A percentile compares a stretch with the other conserved stretches of the same genome.
These are phyloP conservation scores for Torulaspora indica DNA, from an alignment of 805 yeast genomes.

Conservation along the genomic window DNA sequence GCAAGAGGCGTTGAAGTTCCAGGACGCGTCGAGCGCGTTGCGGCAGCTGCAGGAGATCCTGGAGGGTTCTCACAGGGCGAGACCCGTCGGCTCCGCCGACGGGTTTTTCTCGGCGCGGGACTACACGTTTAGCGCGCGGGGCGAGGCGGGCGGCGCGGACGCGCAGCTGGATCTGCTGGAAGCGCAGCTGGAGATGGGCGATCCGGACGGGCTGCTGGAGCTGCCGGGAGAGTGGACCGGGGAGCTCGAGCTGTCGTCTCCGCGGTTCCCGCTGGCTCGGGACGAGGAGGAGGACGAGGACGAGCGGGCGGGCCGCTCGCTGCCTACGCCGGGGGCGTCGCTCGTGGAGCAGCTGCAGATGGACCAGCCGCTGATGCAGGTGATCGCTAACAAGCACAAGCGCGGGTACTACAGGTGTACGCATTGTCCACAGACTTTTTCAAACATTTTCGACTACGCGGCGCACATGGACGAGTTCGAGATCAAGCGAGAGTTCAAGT, in stretches of 20 bases:
- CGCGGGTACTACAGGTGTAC: slow-evolving; percentile 45
- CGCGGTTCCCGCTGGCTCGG: not conserved
- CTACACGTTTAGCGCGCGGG: slow-evolving; percentile 1
- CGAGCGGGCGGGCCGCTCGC: slow-evolving; percentile 1
- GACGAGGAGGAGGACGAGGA: slow-evolving; percentile 7
- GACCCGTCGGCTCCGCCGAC: not conserved
- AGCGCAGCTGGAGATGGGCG: not conserved
- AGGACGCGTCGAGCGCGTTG: slow-evolving; percentile 6
- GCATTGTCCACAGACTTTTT: slow-evolving; percentile 42
- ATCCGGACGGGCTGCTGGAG: not conserved
- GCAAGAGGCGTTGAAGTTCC: slow-evolving; percentile 7
- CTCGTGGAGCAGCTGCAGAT: slow-evolving; percentile 28
- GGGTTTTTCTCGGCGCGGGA: slow-evolving; percentile 1
- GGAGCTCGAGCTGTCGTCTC: not conserved
- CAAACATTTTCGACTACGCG: slow-evolving; percentile 39
- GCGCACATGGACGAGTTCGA: slow-evolving; percentile 43
- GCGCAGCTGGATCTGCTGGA: slow-evolving; percentile 2
- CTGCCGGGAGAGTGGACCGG: slow-evolving; percentile 1
- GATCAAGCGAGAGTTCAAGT: slow-evolving; percentile 41
- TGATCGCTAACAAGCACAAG: slow-evolving; percentile 34
- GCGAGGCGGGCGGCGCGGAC: not conserved
- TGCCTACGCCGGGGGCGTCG: slow-evolving; percentile 13
- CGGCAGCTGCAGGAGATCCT: slow-evolving; percentile 8
- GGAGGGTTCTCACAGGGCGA: not conserved
- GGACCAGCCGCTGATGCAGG: slow-evolving; percentile 30